Evolutionary conservation across 2,329 filamentous ascomycete genomes (phyloP).

Genomic region (Neoascochyta sp.): DNA sequence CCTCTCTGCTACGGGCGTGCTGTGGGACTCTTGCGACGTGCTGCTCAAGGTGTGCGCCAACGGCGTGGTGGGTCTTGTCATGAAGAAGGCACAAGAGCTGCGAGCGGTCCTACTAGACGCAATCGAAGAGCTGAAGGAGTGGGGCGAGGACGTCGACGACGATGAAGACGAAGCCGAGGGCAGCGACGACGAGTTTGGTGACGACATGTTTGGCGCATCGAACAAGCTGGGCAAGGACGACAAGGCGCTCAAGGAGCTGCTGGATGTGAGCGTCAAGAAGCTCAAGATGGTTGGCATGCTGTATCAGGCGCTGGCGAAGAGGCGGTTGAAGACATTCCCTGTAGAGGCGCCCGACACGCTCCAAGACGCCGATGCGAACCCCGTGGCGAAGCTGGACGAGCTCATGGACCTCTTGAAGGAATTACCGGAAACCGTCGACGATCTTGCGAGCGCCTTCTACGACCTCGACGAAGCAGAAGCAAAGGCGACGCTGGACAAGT

Average conservation of each 20-base stretch:
- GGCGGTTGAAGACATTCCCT: slow-evolving; percentile 57
- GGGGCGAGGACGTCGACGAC: slow-evolving; percentile 69
- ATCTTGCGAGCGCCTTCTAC: slow-evolving; percentile 70
- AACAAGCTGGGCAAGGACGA: slow-evolving; percentile 59
- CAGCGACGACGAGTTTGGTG: slow-evolving; percentile 38
- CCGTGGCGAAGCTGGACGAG: slow-evolving; percentile 48
- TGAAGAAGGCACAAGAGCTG: slow-evolving; percentile 69
- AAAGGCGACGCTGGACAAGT: slow-evolving; percentile 56
- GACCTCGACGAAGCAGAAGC: slow-evolving; percentile 59
- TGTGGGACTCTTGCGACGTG: slow-evolving; percentile 82
- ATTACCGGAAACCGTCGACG: slow-evolving; percentile 66
- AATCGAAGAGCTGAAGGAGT: slow-evolving; percentile 80
- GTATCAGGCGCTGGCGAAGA: slow-evolving; percentile 66
- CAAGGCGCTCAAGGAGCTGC: slow-evolving; percentile 61
- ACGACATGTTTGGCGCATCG: slow-evolving; percentile 60
- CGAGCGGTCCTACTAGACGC: slow-evolving; percentile 75
- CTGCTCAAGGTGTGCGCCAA: slow-evolving; percentile 60
- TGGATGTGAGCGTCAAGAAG: slow-evolving; percentile 62
- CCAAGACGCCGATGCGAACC: slow-evolving; percentile 1
- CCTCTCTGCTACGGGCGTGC: slow-evolving; percentile 65
- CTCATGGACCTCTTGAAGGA: slow-evolving; percentile 54
- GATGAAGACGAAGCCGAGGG: slow-evolving; percentile 47
- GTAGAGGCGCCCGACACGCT: slow-evolving; percentile 4
- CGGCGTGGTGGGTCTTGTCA: slow-evolving; percentile 67
- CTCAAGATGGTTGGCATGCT: slow-evolving; percentile 65